These are phyloP conservation scores for Eugenia klotzschiana DNA, from an alignment of 441 rosid species.

Conservation along the genomic window DNA sequence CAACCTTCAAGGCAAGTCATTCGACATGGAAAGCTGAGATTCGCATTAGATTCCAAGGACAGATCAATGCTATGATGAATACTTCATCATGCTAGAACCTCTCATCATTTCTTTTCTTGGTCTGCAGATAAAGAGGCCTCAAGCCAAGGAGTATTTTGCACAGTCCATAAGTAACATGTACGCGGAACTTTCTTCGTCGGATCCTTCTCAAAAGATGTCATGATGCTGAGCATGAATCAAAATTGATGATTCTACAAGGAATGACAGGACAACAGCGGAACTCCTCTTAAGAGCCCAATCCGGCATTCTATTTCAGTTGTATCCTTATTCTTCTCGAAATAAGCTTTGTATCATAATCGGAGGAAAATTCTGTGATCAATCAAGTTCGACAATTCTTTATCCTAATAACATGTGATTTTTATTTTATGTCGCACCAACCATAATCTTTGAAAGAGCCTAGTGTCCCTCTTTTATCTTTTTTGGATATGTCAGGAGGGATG, in stretches of 20 bases:
- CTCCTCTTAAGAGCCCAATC: background rate
- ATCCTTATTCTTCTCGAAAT: background rate
- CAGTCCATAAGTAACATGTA: constrained; percentile 66
- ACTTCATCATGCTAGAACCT: background rate
- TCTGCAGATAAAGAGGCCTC: constrained; percentile 84
- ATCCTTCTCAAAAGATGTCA: constrained; percentile 30
- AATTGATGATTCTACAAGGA: background rate
- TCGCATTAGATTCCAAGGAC: background rate
- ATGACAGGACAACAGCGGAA: background rate
- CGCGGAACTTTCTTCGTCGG: constrained; percentile 43
- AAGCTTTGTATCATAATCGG: background rate
- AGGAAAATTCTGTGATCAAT: background rate
- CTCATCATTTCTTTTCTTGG: background rate
- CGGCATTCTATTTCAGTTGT: background rate
- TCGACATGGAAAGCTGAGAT: background rate
- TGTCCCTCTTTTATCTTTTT: background rate
- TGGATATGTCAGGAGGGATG: background rate
- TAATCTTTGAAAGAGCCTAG: background rate
- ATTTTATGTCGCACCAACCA: background rate
- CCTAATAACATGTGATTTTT: background rate
- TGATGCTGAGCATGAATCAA: background rate
- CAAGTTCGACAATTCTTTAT: background rate
- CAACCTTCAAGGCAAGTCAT: constrained; percentile 73
- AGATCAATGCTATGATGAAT: background rate
- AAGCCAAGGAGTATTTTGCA: constrained; percentile 72